These are phyloP conservation scores for Straminergon stramineum DNA, from an alignment of 225 moss, liverwort and hornwort genomes.

Conservation along the genomic window DNA sequence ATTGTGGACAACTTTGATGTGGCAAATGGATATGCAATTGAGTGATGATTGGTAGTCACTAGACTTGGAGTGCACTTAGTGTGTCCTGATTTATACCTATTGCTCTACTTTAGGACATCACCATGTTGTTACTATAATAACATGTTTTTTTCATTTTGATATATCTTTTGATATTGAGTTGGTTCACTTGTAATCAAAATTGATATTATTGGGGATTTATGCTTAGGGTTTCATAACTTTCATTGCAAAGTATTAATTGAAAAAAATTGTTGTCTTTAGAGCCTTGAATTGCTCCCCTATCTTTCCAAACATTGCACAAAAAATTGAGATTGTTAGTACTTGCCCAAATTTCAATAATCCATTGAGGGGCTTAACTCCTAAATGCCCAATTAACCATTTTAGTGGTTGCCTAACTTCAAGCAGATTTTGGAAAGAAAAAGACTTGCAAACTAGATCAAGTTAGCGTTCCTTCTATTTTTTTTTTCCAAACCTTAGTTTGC, in stretches of 20 bases:
- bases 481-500: not conserved
- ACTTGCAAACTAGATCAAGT: not conserved
- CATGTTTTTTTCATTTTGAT: not conserved
- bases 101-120: not conserved
- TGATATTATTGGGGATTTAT: not conserved
- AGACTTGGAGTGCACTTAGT: not conserved
- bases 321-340: not conserved
- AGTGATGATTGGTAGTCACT: not conserved
- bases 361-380: not conserved
- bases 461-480: too few species aligned
- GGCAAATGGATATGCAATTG: not conserved
- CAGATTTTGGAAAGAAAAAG: accelerated
- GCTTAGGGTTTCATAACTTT: not conserved
- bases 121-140: not conserved
- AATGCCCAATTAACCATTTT: not conserved
- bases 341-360: not conserved
- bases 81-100: not conserved
- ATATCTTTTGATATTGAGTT: not conserved
- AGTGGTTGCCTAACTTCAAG: not conserved
- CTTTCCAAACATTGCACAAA: not conserved
- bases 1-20: not conserved
- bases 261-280: not conserved
- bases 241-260: not conserved
- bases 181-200: not conserved
- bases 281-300: not conserved